Conservation (phyloP, 192 early-diverging fungal genomes). For the Backusella morwellensis region DNA sequence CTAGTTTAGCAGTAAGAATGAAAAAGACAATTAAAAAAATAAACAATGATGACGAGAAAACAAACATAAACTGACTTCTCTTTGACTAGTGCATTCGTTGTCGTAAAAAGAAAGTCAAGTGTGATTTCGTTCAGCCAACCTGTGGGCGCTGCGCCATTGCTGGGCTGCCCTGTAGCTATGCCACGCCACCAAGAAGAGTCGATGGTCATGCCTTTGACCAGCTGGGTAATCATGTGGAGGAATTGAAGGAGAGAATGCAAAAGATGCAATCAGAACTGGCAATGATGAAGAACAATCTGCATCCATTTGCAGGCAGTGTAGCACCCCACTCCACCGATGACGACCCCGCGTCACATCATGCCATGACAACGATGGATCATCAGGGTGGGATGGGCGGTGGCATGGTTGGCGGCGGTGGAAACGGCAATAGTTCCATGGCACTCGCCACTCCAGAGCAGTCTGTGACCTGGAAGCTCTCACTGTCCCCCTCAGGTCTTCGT, state of each 20-base stretch:
- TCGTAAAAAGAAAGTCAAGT: conserved; percentile 45
- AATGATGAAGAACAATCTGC: conserved; percentile 41
- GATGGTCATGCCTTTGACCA: conserved; percentile 44
- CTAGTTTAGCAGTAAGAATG: conserved; percentile 38
- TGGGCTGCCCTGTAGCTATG: conserved; percentile 41
- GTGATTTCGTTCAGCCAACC: conserved; percentile 44
- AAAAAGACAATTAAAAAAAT: background rate
- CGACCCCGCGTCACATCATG: background rate
- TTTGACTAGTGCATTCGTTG: conserved; percentile 38
- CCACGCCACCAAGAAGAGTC: conserved; percentile 38
- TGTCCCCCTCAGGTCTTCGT: conserved; percentile 39
- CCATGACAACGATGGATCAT: conserved; percentile 1
- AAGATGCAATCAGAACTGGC: conserved; percentile 40
- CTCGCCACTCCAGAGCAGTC: conserved; percentile 8
- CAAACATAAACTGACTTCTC: background rate
- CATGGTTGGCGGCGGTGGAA: background rate
- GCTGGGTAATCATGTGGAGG: conserved; percentile 41
- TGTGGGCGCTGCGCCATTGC: conserved; percentile 40
- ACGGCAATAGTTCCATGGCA: background rate
- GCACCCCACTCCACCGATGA: conserved; percentile 1
- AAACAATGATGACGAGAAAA: background rate
- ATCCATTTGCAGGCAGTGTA: conserved; percentile 24
- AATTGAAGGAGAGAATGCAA: conserved; percentile 44
- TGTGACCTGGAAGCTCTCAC: conserved; percentile 37
- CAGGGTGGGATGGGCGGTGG: background rate